Conservation (phyloP, 768 basidiomycete genomes). For the Tylopilus rubrobrunneus region DNA sequence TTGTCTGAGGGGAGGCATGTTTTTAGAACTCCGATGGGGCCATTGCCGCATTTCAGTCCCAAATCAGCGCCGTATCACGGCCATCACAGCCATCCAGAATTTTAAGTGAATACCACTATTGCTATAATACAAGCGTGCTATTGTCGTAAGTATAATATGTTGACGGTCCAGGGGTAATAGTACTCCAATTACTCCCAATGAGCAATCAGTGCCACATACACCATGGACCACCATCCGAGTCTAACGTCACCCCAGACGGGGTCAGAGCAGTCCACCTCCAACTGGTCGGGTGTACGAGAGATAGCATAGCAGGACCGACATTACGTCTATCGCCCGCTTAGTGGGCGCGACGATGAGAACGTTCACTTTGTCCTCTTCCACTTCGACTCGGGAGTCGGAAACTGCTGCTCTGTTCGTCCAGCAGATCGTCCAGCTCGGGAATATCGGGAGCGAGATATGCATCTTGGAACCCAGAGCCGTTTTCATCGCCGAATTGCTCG, state of each 20-base stretch:
- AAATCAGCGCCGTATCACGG: too few species aligned
- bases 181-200: neutral
- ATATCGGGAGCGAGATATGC: constrained; percentile 1
- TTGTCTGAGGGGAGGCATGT: too few species aligned
- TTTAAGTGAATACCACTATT: too few species aligned
- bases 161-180: neutral
- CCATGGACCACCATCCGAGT: neutral
- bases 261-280: neutral
- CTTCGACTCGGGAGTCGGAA: too few species aligned
- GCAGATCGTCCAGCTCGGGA: neutral
- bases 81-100: too few species aligned
- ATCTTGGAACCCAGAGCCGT: neutral
- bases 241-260: constrained; percentile 1
- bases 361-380: neutral
- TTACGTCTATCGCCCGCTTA: constrained; percentile 7
- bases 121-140: neutral
- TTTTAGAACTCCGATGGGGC: too few species aligned
- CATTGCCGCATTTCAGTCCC: too few species aligned
- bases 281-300: constrained; percentile 1
- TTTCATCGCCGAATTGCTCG: neutral
- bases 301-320: constrained; percentile 12
- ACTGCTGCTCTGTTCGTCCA: neutral
- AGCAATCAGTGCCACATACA: neutral
- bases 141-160: neutral
- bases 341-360: constrained; percentile 13